Evolutionary conservation across 2,329 filamentous ascomycete species (phyloP).

Genomic region (Penicillium sp.): DNA sequence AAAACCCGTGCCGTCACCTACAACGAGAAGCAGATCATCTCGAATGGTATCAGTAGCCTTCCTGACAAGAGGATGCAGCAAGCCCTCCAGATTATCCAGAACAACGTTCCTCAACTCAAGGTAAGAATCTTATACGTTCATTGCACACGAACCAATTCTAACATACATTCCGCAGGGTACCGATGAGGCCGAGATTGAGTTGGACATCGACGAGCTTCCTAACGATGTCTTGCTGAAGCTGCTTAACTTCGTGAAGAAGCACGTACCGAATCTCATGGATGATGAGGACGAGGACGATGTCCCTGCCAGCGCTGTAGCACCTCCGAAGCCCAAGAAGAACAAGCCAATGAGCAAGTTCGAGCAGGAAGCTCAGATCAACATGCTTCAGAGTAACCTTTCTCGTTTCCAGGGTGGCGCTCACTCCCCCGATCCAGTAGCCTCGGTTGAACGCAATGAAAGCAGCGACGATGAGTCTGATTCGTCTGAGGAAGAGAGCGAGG

Average conservation of each 20-base stretch:
- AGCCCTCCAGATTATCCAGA: slow-evolving; percentile 82
- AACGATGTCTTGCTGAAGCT: slow-evolving; percentile 40
- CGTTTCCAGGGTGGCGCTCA: slow-evolving; percentile 38
- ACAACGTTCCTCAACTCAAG: slow-evolving; percentile 66
- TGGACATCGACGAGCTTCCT: slow-evolving; percentile 43
- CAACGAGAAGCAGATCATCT: slow-evolving; percentile 84
- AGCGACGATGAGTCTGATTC: slow-evolving; percentile 42
- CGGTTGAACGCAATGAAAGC: slow-evolving; percentile 38
- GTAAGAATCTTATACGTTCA: slow-evolving; percentile 27
- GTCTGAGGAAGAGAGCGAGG: slow-evolving; percentile 42
- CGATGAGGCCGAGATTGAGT: slow-evolving; percentile 41
- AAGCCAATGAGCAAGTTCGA: slow-evolving; percentile 47
- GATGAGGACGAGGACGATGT: slow-evolving; percentile 39
- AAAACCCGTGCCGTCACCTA: slow-evolving; percentile 61
- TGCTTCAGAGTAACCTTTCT: slow-evolving; percentile 40
- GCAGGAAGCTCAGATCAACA: slow-evolving; percentile 44
- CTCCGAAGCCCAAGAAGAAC: slow-evolving; percentile 43
- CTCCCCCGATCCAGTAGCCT: slow-evolving; percentile 38
- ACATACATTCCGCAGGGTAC: slow-evolving; percentile 27
- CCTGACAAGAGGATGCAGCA: slow-evolving; percentile 67
- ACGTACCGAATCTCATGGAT: slow-evolving; percentile 37
- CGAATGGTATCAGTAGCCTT: slow-evolving; percentile 71
- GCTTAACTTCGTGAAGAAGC: slow-evolving; percentile 42
- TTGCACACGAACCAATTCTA: slow-evolving; percentile 4
- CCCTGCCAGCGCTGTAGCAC: slow-evolving; percentile 28